Conservation (phyloP, 768 basidiomycete species). For the Cystobasidiopsis lactophilus region DNA sequence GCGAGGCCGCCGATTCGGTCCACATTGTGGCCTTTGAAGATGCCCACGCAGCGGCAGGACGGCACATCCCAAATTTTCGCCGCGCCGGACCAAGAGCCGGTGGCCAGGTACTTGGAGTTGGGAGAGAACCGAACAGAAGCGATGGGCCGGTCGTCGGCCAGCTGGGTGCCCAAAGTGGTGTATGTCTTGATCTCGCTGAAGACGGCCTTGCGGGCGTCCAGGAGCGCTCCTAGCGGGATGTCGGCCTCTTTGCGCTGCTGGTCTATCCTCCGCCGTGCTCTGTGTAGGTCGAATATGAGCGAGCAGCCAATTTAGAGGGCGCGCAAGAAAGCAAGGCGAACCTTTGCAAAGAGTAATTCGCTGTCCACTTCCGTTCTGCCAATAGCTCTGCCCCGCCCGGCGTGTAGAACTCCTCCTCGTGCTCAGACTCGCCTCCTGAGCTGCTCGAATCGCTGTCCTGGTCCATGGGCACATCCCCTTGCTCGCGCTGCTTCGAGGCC, state of each 20-base stretch:
- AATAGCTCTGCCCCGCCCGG: conserved; percentile 71
- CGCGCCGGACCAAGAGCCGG: conserved; percentile 87
- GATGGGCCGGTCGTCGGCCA: conserved; percentile 86
- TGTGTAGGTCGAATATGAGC: conserved; percentile 32
- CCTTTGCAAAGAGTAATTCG: conserved; percentile 88
- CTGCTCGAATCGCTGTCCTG: background rate
- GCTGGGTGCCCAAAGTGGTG: conserved; percentile 84
- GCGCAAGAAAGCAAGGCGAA: conserved; percentile 44
- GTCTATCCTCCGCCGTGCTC: conserved; percentile 83
- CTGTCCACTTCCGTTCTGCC: conserved; percentile 60
- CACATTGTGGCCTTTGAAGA: conserved; percentile 60
- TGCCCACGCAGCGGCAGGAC: conserved; percentile 52
- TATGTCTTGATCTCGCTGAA: conserved; percentile 83
- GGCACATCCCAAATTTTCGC: conserved; percentile 93
- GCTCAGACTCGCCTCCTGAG: conserved; percentile 7
- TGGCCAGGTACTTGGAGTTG: conserved; percentile 64
- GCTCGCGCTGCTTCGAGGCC: conserved; percentile 15
- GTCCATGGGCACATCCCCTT: conserved; percentile 45
- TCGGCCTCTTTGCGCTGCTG: conserved; percentile 78
- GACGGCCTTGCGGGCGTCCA: conserved; percentile 77
- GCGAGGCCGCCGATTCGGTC: conserved; percentile 88
- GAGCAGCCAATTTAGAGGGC: conserved; percentile 27
- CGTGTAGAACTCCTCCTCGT: conserved; percentile 92
- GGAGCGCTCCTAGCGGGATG: conserved; percentile 64
- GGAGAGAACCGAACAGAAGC: conserved; percentile 87